These are phyloP conservation scores for Dalbergia cochinchinensis DNA, from an alignment of 306 rosid species.

Conservation along the genomic window DNA sequence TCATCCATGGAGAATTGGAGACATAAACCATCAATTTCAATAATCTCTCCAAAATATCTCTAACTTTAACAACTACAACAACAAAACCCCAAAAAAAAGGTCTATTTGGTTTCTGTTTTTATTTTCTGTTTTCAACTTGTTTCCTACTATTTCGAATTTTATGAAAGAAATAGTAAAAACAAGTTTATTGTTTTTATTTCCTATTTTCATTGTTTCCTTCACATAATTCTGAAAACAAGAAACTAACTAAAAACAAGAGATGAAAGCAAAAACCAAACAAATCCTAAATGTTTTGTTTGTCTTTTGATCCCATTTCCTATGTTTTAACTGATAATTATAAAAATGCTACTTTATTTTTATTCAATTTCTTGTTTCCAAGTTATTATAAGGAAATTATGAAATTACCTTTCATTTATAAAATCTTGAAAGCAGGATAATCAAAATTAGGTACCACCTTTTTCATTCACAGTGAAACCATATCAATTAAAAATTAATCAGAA, in stretches of 20 bases:
- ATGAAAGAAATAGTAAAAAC: no score
- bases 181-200: no score
- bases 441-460: no score
- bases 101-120: background rate
- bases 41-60: background rate
- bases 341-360: background rate
- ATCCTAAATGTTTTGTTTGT: no score
- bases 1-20: background rate
- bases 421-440: background rate
- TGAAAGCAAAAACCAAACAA: no score
- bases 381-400: background rate
- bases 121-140: no score
- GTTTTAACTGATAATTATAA: no score
- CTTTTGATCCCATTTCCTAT: background rate
- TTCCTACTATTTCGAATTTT: no score
- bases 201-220: no score
- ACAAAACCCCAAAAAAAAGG: background rate
- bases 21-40: background rate
- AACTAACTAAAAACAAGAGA: no score
- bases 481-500: background rate
- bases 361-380: no score
- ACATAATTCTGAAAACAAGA: no score
- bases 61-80: background rate
- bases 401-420: background rate
- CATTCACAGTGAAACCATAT: background rate